Evolutionary conservation across 2,329 filamentous ascomycete genomes (phyloP).

Genomic region (Penicillium sp.): DNA sequence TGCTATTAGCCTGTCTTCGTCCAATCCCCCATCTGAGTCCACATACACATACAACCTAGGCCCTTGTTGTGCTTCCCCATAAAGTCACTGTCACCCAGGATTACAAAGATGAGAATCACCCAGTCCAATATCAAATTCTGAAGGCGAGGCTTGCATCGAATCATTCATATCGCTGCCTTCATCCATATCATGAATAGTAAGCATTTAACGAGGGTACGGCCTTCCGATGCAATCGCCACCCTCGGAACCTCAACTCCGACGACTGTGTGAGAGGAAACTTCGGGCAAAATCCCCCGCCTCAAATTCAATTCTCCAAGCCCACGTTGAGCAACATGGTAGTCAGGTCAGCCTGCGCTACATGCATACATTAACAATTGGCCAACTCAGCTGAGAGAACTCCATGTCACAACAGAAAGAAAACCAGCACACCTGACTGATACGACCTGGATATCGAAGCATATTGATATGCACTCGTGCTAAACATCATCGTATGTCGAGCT

Average conservation of each 20-base stretch:
- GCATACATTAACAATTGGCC: not conserved
- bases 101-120: not conserved
- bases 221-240: not conserved
- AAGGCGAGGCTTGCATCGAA: not conserved
- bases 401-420: not conserved
- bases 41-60: not conserved
- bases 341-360: not conserved
- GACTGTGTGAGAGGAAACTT: not conserved
- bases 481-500: not conserved
- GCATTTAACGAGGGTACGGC: not conserved
- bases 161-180: too few relatives aligned
- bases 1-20: not conserved
- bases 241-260: not conserved
- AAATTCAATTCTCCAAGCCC: not conserved
- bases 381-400: not conserved
- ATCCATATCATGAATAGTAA: not conserved
- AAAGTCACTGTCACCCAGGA: not conserved
- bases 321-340: not conserved
- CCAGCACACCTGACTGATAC: not conserved
- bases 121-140: not conserved
- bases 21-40: not conserved
- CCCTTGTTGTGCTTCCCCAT: conserved; percentile 1
- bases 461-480: too few relatives aligned
- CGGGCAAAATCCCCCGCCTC: not conserved
- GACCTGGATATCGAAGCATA: not conserved